Evolutionary conservation across 495 filamentous ascomycete genomes (phyloP).

Genomic region (Apodospora peruviana): DNA sequence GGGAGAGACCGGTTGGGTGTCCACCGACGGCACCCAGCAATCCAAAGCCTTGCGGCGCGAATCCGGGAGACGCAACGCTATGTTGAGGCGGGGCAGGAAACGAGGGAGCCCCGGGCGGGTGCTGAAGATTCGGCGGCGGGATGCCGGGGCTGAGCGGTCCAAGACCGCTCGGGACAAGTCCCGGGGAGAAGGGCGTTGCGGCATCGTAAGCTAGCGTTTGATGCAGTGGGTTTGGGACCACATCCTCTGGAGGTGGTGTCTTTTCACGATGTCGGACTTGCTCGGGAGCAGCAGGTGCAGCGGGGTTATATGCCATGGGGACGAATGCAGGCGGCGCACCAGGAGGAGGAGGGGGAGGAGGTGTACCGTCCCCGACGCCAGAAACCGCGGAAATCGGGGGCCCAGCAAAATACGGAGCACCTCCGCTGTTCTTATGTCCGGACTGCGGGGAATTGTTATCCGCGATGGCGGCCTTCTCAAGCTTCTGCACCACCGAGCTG

Average conservation of each 20-base stretch:
- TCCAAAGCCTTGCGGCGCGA: slow-evolving; percentile 32
- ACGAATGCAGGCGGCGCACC: slow-evolving; percentile 47
- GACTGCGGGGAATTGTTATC: slow-evolving; percentile 6
- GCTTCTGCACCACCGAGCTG: slow-evolving; percentile 76
- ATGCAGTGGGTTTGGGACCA: slow-evolving; percentile 62
- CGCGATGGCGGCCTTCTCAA: slow-evolving; percentile 74
- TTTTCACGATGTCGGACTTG: slow-evolving; percentile 80
- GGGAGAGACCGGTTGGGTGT: slow-evolving; percentile 28
- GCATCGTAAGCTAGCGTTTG: slow-evolving; percentile 65
- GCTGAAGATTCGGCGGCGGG: slow-evolving; percentile 27
- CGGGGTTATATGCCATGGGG: slow-evolving; percentile 89
- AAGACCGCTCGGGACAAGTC: slow-evolving; percentile 30
- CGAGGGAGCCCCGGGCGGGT: slow-evolving; percentile 29
- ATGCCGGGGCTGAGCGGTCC: slow-evolving; percentile 30
- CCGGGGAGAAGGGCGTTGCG: slow-evolving; percentile 39
- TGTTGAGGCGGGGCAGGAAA: slow-evolving; percentile 35
- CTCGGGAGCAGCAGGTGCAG: slow-evolving; percentile 80
- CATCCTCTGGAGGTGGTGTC: slow-evolving; percentile 76
- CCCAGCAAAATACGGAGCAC: slow-evolving; percentile 32
- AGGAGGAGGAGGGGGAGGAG: slow-evolving; percentile 29
- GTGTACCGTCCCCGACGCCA: slow-evolving; percentile 9
- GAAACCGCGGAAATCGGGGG: slow-evolving; percentile 31
- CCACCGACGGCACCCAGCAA: slow-evolving; percentile 24
- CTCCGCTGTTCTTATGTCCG: slow-evolving; percentile 37
- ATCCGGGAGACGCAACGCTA: slow-evolving; percentile 33